Base-by-base conservation (phyloP, 2,329 filamentous ascomycete species). In the Ceratocystis ficicola region DNA sequence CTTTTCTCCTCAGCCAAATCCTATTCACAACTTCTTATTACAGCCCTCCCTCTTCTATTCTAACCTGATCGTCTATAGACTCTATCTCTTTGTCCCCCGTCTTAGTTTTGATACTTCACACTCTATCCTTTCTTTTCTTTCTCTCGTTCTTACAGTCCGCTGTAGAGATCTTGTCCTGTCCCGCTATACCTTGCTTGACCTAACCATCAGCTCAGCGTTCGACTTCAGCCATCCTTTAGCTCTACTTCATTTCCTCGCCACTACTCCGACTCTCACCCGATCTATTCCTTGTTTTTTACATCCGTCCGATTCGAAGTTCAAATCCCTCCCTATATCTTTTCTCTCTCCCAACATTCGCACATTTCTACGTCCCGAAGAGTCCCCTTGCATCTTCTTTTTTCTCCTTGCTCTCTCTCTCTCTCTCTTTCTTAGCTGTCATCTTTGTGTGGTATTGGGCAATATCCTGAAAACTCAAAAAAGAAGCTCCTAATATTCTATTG, bases 241-340 rank as follows among this genome's bases (percentile, higher is more conserved):
- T 52, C 48, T 52, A 28, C 20, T 25, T 52, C 48, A 25, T 52
- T 25, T 52, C 48, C 48, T 52, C 25, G 48, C 48, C 48, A 52
- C 48, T 61, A 10, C 28, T 61, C 57, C 36, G 30, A 61, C 36
- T 61, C 30, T 44, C 28, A 36, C 30, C 57, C 57, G 28, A 61
- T 22, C 57, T 61, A 20, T 36, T 61, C 36, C 36, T 55, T 55
- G 48, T 20, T 55, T 61, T 36, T 41, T 10, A n/a, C 17, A 61
- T 44, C 20, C 30, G 30, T n/a, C 30, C 57, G 28, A 32, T 20
- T 44, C 57, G 5, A n/a, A 36, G n/a, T 61, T 32, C 17, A 30
- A n/a, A 17, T 60, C 32, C 57, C 57, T n/a, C 30, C 30, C 10
- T 10, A 52, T 52, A 52, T 1, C 22, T 8, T 52, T 28, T 12